Conservation (phyloP, 2,329 filamentous ascomycete species). For the Aspergillus sp. region DNA sequence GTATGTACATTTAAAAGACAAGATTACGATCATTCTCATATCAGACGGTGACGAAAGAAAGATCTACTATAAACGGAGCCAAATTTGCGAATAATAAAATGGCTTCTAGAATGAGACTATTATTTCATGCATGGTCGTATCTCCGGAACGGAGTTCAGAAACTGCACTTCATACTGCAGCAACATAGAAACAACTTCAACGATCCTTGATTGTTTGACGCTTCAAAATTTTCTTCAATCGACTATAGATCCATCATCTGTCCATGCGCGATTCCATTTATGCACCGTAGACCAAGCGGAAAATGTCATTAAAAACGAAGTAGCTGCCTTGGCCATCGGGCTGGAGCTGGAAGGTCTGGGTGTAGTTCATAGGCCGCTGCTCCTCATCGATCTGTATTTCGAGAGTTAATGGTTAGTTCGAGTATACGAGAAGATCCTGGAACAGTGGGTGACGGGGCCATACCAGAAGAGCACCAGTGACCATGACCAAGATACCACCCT, state of each 20-base stretch:
- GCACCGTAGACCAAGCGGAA: conserved; percentile 73
- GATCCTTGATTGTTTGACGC: background rate
- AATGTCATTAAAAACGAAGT: conserved; percentile 88
- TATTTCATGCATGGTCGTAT: too few relatives aligned
- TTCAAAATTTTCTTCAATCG: background rate
- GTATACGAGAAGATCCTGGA: background rate
- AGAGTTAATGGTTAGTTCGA: conserved; percentile 5
- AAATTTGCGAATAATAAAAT: too few relatives aligned
- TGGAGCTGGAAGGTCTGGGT: conserved; percentile 81
- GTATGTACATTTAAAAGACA: too few relatives aligned
- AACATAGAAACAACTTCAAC: too few relatives aligned
- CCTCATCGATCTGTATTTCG: conserved; percentile 65
- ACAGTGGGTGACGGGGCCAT: conserved; percentile 28
- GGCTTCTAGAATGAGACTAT: too few relatives aligned
- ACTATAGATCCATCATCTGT: too few relatives aligned
- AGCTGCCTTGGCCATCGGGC: conserved; percentile 60
- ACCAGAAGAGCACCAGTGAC: conserved; percentile 83
- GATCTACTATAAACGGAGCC: too few relatives aligned
- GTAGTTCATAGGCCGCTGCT: conserved; percentile 83
- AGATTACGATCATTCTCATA: too few relatives aligned
- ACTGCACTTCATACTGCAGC: too few relatives aligned
- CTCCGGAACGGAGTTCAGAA: too few relatives aligned
- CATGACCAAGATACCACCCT: conserved; percentile 71
- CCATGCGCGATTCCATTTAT: background rate
- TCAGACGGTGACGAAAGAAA: too few relatives aligned